phyloP scores from a whole-genome alignment of 495 filamentous ascomycete genomes.

The Tuber indicum region DNA sequence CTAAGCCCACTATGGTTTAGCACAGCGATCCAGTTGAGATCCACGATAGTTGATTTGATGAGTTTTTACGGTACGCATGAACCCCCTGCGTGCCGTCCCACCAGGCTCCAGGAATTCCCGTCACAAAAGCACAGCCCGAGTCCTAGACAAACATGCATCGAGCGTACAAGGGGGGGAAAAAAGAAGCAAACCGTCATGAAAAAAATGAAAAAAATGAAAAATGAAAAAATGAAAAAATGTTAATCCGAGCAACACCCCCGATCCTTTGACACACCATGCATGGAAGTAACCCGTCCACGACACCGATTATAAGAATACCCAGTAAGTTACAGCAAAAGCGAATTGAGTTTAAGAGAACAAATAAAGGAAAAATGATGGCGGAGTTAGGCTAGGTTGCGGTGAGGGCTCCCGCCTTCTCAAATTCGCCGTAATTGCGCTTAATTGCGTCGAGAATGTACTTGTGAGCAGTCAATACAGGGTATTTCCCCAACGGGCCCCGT shows the following conservation, averaged over 20 bases:
- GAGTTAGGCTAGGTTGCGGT: neutral
- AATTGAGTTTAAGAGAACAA: neutral
- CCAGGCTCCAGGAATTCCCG: neutral
- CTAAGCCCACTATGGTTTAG: no score
- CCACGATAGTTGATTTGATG: no score
- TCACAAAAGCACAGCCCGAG: neutral
- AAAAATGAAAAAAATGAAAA: neutral
- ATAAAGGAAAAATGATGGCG: neutral
- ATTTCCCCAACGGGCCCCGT: slow-evolving; percentile 57
- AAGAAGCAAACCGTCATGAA: neutral
- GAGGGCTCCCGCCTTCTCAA: slow-evolving; percentile 40
- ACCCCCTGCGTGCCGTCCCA: neutral
- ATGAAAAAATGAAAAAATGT: neutral
- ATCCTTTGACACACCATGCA: neutral
- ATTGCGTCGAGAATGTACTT: slow-evolving; percentile 56
- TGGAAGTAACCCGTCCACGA: neutral
- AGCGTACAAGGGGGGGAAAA: neutral
- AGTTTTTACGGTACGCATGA: neutral
- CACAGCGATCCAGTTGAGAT: no score
- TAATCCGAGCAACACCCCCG: neutral
- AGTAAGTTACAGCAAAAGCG: neutral
- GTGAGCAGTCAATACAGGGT: slow-evolving; percentile 54
- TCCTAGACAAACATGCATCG: neutral
- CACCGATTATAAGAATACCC: slow-evolving; percentile 4
- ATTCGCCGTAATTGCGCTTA: slow-evolving; percentile 50